Evolutionary conservation across 2,329 filamentous ascomycete genomes (phyloP), one percentile per base, ranked within the genome.

Genomic region (Aspergillus sp.): DNA sequence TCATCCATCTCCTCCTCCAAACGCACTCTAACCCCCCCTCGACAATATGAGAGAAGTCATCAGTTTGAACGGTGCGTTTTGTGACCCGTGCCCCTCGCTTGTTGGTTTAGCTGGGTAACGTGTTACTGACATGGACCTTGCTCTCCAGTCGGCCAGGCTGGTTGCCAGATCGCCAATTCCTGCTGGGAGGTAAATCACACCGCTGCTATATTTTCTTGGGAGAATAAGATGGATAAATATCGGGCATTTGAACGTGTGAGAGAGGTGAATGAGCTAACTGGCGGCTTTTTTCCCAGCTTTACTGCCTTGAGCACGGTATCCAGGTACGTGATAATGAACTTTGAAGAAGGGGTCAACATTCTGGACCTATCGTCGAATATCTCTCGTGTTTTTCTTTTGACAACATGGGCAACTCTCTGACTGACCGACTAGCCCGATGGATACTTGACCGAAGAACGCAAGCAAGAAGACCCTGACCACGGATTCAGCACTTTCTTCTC

Each of bases 401-500:
- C 23, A 45, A 23, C 41, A 13, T 19, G 30, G 49, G 48, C n/a
- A 34, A 25, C 52, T 49, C 71, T 62, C 62, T 69, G 60, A 73
- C 69, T 19, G 55, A 69, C 66, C 60, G 58, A 28, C 67, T 79
- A 99, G 94, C 94, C 95, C 74, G 95, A 99, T 88, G 95, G 95
- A 80, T 98, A 91, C 85, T 89, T 99, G 81, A 98, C 93, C 70
- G 94, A 97, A 79, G 94, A 98, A 87, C 93, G 93, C 83, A 97
- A 98, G 87, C 88, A 87, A 73, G 89, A 89, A 77, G 91, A 96
- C 68, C 91, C 93, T 68, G 95, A 98, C 80, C 91, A 97, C 78
- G 95, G 95, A 71, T 99, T 99, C 89, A 97, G 93, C 87, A 99
- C 95, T 76, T 99, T 99, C 88, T 99, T 99, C 88, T 97, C 94